Evolutionary conservation across 2,329 filamentous ascomycete species (phyloP), one percentile per base, ranked within the genome.

Genomic region (Harringtonia lauricola): DNA sequence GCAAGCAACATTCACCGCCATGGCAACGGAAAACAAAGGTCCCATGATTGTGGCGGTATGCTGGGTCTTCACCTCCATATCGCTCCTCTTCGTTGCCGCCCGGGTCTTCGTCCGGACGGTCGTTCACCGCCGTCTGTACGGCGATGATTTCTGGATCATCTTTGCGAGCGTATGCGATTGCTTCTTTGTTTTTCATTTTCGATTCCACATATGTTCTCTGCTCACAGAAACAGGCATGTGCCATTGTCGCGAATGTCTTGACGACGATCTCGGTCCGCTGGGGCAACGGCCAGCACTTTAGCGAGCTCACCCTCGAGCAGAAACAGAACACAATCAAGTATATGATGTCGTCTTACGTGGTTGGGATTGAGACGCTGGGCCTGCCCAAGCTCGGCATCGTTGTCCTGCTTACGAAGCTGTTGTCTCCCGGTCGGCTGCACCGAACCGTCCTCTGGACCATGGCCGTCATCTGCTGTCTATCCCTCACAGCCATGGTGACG

Each of bases 231-330:
- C 39, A 41, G 30, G 31, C 17, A 13, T 41, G 39, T 15, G 30
- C 39, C 8, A 19, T 41, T 21, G 6, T 35, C 5, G 28, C 39
- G 4, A 41, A 41, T 17, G 28, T 41, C 17, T 19, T 41, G 15
- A 26, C 29, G 15, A 41, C 39, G 12, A 26, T 41, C 10, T 41
- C 31, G 10, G 30, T 41, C n/a, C 17, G 35, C n/a, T 41, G 31
- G 39, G 39, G 39, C 13, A 41, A 41, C 21, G 39, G 39, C 22
- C 28, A 35, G 28, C 39, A 41, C 13, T 41, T 41, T 18, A 10
- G 6, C 14, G 22, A 14, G 22, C 39, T 41, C 4, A 15, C 13
- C 8, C 8, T 34, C 4, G 39, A 41, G 31, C 39, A 41, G n/a
- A 41, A 41, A 13, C 19, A 34, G n/a, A 41, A 41, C 21, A 34